These are phyloP conservation scores for Stentor roeselii DNA, from an alignment of 73 alveolate genomes.

Conservation along the genomic window DNA sequence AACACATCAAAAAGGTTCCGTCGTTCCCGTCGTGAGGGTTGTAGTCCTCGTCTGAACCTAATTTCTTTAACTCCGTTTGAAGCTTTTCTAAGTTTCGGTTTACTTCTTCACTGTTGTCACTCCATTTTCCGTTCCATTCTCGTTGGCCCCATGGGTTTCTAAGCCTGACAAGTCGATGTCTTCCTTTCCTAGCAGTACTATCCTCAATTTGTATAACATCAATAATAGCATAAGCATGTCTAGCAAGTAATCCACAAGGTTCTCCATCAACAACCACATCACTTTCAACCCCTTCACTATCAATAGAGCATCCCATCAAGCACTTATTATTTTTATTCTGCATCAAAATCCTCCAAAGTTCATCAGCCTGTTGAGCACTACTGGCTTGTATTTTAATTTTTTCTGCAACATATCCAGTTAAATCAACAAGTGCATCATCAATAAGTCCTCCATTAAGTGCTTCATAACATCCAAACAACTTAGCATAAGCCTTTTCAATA, in stretches of 20 bases:
- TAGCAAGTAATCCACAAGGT: constrained; percentile 87
- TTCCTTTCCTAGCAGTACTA: constrained; percentile 33
- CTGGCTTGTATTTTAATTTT: constrained; percentile 67
- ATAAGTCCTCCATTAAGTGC: constrained; percentile 93
- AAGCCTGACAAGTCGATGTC: constrained; percentile 83
- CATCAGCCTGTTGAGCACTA: constrained; percentile 56
- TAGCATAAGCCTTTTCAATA: constrained; percentile 98
- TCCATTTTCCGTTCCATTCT: constrained; percentile 97
- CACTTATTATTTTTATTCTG: constrained; percentile 51
- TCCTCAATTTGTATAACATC: constrained; percentile 81
- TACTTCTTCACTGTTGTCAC: constrained; percentile 97
- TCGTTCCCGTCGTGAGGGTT: constrained; percentile 59
- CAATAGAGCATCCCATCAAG: constrained; percentile 92
- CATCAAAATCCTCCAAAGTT: constrained; percentile 55
- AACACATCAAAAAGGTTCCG: constrained; percentile 97
- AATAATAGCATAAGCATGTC: constrained; percentile 96
- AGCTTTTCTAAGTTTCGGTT: constrained; percentile 78
- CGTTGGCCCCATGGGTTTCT: constrained; percentile 99
- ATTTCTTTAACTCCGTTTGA: neutral
- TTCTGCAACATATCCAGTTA: constrained; percentile 94
- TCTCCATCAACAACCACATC: constrained; percentile 82
- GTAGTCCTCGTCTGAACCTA: constrained; percentile 15
- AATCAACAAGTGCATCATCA: constrained; percentile 93
- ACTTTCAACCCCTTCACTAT: constrained; percentile 81
- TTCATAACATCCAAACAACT: constrained; percentile 88